A percentile compares a stretch with the other conserved stretches of the same genome.
phyloP scores from a whole-genome alignment of 768 basidiomycete genomes.

The Hirschioporus abietinus region DNA sequence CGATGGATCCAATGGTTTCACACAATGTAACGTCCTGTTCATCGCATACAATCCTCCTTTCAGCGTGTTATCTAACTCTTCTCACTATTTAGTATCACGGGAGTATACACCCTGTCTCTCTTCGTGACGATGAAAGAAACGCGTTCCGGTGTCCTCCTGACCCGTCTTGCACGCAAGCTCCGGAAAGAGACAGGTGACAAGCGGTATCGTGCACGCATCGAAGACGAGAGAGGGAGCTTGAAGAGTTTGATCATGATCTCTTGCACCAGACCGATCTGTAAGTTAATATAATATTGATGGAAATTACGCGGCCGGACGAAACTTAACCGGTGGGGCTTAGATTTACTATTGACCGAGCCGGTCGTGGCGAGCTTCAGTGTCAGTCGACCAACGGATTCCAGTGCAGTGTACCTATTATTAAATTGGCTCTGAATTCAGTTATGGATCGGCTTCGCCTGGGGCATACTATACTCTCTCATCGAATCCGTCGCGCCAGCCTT shows the following conservation, averaged over 20 bases:
- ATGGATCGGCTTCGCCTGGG: constrained; percentile 77
- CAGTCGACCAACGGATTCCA: constrained; percentile 20
- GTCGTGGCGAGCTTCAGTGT: constrained; percentile 72
- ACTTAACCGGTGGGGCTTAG: constrained; percentile 27
- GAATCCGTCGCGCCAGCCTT: constrained; percentile 58
- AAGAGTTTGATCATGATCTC: constrained; percentile 61
- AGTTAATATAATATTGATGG: constrained; percentile 23
- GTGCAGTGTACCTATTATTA: background rate
- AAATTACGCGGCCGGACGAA: constrained; percentile 7
- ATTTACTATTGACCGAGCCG: constrained; percentile 65
- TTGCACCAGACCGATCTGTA: constrained; percentile 66
- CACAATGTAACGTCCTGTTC: background rate
- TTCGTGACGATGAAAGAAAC: constrained; percentile 67
- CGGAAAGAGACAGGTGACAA: constrained; percentile 62
- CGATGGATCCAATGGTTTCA: constrained; percentile 80
- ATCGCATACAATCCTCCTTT: background rate
- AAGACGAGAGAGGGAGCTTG: constrained; percentile 55
- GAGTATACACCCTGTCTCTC: constrained; percentile 43
- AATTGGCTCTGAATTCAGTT: constrained; percentile 31
- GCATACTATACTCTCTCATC: constrained; percentile 63
- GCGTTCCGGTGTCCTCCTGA: constrained; percentile 63
- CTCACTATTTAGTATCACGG: constrained; percentile 39
- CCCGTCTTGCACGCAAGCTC: constrained; percentile 52
- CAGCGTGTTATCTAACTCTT: background rate
- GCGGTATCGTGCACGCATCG: constrained; percentile 56